Base-by-base conservation (phyloP, 83 land plant genomes). In the Picea abies region DNA sequence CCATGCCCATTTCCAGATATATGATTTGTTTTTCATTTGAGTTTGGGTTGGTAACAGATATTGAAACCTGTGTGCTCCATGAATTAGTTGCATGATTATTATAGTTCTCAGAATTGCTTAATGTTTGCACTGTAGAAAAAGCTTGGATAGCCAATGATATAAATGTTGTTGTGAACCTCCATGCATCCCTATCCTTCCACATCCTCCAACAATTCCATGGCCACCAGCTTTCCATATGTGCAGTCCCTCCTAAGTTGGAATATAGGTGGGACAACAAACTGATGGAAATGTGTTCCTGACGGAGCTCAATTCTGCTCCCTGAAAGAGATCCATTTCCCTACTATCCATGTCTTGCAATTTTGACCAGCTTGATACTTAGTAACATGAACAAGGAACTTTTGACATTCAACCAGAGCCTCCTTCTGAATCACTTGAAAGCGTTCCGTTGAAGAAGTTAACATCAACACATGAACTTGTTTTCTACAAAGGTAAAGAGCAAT, bases 191-290 rank as follows among this genome's bases (percentile, higher is more conserved):
- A 79, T 9, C 97, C 98, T 87, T 90, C 73, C n/a, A 91, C 93
- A 60, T 89, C 93, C 4, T 82, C 79, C 0, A 98, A 96, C 63
- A 97, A 82, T 64, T 62, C 86, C 98, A 97, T 95, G 76, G 96
- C 98, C 0, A 95, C 99, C 39, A 97, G 92, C 60, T 85, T 84
- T 25, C 96, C 98, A 80, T 97, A 95, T 19, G 96, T 37, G 29
- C 29, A 29, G 29, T 29, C 0, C 29, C 29, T 29, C 29, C 29
- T 0, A 29, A 29, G 0, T 29, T 82, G 79, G 52, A 86, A n/a
- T 63, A 95, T 90, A 1, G 94, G 93, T 10, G 99, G 99, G 5
- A 93, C 96, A 41, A 95, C 98, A 69, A 97, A 97, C 63, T 97
- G 99, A 87, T 97, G 95, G 88, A 97, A 97, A 83, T 95, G 93